A percentile compares a stretch with the other conserved stretches of the same genome.
Conservation (phyloP, 257 asterid genomes). For the Scutellaria barbata region DNA sequence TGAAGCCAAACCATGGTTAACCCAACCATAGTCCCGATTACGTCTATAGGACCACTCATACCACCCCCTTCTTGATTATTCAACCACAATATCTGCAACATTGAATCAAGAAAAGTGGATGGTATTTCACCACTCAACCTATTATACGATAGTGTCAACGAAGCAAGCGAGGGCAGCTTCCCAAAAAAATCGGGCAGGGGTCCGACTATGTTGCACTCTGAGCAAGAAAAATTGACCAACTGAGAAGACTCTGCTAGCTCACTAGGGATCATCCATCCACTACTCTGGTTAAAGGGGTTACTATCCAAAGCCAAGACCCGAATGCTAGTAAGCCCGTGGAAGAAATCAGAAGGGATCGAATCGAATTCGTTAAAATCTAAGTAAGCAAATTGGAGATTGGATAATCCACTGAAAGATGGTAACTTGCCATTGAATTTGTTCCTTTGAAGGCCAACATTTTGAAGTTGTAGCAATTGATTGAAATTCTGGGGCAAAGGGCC, state of each 20-base stretch:
- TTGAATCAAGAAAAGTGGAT: slow-evolving; percentile 52
- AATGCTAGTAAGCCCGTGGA: slow-evolving; percentile 57
- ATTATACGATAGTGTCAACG: slow-evolving; percentile 59
- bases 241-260: slow-evolving; percentile 60
- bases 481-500: slow-evolving; percentile 75
- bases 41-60: slow-evolving; percentile 61
- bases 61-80: slow-evolving; percentile 69
- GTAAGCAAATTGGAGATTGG: slow-evolving; percentile 62
- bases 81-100: slow-evolving; percentile 74
- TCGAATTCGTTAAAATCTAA: slow-evolving; percentile 67
- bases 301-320: slow-evolving; percentile 72
- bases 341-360: slow-evolving; percentile 70
- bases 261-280: slow-evolving; percentile 72
- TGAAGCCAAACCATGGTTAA: slow-evolving; percentile 65
- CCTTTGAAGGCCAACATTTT: slow-evolving; percentile 74
- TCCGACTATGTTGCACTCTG: slow-evolving; percentile 68
- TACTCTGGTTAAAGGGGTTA: slow-evolving; percentile 63
- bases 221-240: slow-evolving; percentile 75
- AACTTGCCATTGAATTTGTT: slow-evolving; percentile 61
- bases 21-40: slow-evolving; percentile 61
- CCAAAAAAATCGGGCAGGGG: slow-evolving; percentile 73
- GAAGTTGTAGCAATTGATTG: slow-evolving; percentile 59
- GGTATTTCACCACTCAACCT: slow-evolving; percentile 61
- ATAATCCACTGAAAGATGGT: slow-evolving; percentile 75
- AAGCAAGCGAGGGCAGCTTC: slow-evolving; percentile 56